These are phyloP conservation scores for Brettanomyces anomalus DNA, from an alignment of 805 yeast species.

Conservation along the genomic window DNA sequence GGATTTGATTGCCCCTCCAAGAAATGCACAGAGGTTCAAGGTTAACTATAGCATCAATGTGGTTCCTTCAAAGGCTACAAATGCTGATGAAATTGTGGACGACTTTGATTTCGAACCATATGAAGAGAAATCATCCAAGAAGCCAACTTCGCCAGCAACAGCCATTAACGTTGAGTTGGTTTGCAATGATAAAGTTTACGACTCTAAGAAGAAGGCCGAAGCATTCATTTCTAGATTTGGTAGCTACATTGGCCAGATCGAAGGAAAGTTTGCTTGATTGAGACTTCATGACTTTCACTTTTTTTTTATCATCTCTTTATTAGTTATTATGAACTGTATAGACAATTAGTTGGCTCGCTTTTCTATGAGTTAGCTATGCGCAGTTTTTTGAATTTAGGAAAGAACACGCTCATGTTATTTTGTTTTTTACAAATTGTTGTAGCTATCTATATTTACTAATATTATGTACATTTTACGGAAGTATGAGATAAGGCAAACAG, in stretches of 20 bases:
- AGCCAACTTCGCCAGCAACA: slow-evolving; percentile 13
- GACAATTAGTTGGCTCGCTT: not conserved
- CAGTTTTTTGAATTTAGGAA: not conserved
- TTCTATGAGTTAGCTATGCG: too few relatives aligned
- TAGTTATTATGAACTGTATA: not conserved
- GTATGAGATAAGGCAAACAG: too few relatives aligned
- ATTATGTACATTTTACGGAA: too few relatives aligned
- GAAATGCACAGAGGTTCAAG: slow-evolving; percentile 34
- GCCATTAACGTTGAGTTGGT: slow-evolving; percentile 28
- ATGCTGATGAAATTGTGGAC: slow-evolving; percentile 10
- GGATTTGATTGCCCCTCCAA: slow-evolving; percentile 39
- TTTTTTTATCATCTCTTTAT: not conserved
- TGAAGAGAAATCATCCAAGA: slow-evolving; percentile 6
- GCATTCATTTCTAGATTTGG: slow-evolving; percentile 20
- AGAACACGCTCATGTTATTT: not conserved
- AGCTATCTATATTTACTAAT: not conserved
- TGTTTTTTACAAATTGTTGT: not conserved
- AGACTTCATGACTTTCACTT: not conserved
- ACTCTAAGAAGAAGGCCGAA: slow-evolving; percentile 39
- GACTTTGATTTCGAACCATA: slow-evolving; percentile 18
- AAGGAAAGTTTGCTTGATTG: slow-evolving; percentile 6
- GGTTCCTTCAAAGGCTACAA: slow-evolving; percentile 10
- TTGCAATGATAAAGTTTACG: slow-evolving; percentile 31
- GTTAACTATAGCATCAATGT: slow-evolving; percentile 23
- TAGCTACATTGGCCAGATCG: slow-evolving; percentile 14